These are phyloP conservation scores for Neonectria hederae DNA, from an alignment of 2,329 filamentous ascomycete genomes.

Conservation along the genomic window DNA sequence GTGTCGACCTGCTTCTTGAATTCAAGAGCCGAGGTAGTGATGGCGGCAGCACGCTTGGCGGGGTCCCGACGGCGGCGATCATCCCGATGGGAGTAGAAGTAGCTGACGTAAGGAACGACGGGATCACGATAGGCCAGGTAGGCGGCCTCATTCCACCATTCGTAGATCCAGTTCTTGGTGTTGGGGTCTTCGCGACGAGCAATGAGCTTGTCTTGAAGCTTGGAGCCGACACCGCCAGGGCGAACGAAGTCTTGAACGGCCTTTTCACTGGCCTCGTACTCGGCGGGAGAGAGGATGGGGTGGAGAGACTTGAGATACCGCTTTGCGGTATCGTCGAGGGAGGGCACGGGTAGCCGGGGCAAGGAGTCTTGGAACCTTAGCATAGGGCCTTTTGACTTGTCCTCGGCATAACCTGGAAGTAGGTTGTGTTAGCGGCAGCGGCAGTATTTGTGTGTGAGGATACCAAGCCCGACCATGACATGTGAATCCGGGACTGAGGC, in stretches of 20 bases:
- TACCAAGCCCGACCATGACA: conserved; percentile 3
- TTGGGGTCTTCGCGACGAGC: conserved; percentile 82
- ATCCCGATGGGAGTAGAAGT: conserved; percentile 98
- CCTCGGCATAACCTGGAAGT: conserved; percentile 76
- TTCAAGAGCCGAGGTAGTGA: conserved; percentile 84
- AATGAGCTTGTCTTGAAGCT: conserved; percentile 87
- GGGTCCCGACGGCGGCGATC: conserved; percentile 89
- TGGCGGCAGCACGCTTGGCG: conserved; percentile 90
- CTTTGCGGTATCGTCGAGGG: conserved; percentile 81
- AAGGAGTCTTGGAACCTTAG: conserved; percentile 88
- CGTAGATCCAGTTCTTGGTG: conserved; percentile 91
- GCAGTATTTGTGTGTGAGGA: neutral
- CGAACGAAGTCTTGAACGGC: conserved; percentile 89
- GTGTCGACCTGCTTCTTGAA: conserved; percentile 94
- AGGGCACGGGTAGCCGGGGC: conserved; percentile 79
- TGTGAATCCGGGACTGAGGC: conserved; percentile 16
- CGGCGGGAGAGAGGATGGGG: conserved; percentile 73
- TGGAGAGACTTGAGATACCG: conserved; percentile 84
- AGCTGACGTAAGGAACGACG: conserved; percentile 96
- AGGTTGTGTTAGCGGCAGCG: conserved; percentile 29
- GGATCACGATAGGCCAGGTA: conserved; percentile 95
- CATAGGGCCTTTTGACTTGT: conserved; percentile 81
- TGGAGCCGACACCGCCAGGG: conserved; percentile 83
- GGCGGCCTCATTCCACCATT: conserved; percentile 98
- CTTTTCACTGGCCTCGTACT: conserved; percentile 78